Conservation (phyloP, 2,329 filamentous ascomycete genomes). For the Paecilomyces variotii region DNA sequence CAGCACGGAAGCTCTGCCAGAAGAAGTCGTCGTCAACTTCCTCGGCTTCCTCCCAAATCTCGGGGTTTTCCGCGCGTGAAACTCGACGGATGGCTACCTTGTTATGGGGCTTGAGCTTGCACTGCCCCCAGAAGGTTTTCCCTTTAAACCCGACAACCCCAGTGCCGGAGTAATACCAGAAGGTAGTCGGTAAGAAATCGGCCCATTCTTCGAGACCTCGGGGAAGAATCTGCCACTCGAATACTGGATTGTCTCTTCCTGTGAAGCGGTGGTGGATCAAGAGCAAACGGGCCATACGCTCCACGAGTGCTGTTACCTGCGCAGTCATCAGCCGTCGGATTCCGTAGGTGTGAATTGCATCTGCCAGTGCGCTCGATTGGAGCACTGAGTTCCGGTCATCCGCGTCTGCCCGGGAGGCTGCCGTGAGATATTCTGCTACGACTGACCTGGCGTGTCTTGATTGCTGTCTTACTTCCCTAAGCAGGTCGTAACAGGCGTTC, state of each 20-base stretch:
- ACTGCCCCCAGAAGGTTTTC: slow-evolving; percentile 11
- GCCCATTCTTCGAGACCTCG: slow-evolving; percentile 41
- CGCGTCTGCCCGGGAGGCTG: background rate
- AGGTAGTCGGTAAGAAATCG: slow-evolving; percentile 35
- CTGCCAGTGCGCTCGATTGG: slow-evolving; percentile 16
- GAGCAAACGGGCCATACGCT: slow-evolving; percentile 15
- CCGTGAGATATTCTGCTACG: slow-evolving; percentile 17
- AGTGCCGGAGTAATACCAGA: slow-evolving; percentile 28
- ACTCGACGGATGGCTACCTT: slow-evolving; percentile 14
- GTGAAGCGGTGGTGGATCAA: slow-evolving; percentile 13
- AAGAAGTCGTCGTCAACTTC: slow-evolving; percentile 19
- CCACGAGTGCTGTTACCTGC: slow-evolving; percentile 19
- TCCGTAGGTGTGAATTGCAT: slow-evolving; percentile 26
- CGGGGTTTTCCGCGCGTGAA: slow-evolving; percentile 6
- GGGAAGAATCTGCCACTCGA: slow-evolving; percentile 33
- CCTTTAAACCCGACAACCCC: slow-evolving; percentile 35
- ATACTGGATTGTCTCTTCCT: slow-evolving; percentile 13
- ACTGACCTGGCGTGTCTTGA: slow-evolving; percentile 17
- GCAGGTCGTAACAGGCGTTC: slow-evolving; percentile 20
- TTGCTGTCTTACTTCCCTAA: slow-evolving; percentile 20
- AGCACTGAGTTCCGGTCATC: slow-evolving; percentile 5
- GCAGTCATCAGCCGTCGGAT: slow-evolving; percentile 20
- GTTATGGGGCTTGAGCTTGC: slow-evolving; percentile 9
- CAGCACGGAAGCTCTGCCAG: slow-evolving; percentile 9
- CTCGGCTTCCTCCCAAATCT: slow-evolving; percentile 9